Evolutionary conservation across 176 grass and related monocot species (phyloP).

Genomic region (Eleusine coracana): DNA sequence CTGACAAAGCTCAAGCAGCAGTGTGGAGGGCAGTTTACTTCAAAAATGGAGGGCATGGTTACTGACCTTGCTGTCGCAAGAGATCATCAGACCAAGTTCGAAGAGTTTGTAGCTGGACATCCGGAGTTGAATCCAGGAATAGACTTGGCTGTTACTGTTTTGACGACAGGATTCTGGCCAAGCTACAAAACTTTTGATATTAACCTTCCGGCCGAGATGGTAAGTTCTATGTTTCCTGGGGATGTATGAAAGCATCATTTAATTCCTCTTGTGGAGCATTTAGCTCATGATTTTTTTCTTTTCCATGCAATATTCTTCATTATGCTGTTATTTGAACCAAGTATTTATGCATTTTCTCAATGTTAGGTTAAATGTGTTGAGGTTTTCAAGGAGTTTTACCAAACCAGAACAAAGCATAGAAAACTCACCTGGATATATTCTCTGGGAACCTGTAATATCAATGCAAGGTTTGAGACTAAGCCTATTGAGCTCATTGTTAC

Average conservation of each 20-base stretch:
- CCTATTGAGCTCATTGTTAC: constrained; percentile 88
- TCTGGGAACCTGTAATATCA: constrained; percentile 89
- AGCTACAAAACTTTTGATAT: constrained; percentile 98
- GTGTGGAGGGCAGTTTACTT: constrained; percentile 95
- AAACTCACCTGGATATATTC: constrained; percentile 99
- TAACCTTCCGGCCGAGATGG: constrained; percentile 98
- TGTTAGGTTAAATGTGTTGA: constrained; percentile 91
- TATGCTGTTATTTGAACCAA: background rate
- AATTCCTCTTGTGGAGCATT: background rate
- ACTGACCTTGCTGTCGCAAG: constrained; percentile 83
- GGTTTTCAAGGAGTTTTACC: constrained; percentile 90
- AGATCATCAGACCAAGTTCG: constrained; percentile 87
- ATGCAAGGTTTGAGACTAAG: constrained; percentile 75
- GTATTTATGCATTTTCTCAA: background rate
- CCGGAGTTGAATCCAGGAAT: constrained; percentile 68
- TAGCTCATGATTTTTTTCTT: background rate
- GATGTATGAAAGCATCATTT: background rate
- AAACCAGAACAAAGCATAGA: constrained; percentile 90
- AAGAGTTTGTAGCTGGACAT: constrained; percentile 65
- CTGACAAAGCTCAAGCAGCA: constrained; percentile 99
- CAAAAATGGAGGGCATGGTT: constrained; percentile 99
- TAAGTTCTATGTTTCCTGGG: constrained; percentile 35
- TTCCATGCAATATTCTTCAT: background rate
- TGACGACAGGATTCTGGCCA: constrained; percentile 99
- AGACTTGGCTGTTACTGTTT: constrained; percentile 85